These are phyloP conservation scores for Dactylonectria estremocensis DNA, from an alignment of 2,329 filamentous ascomycete species.

Conservation along the genomic window DNA sequence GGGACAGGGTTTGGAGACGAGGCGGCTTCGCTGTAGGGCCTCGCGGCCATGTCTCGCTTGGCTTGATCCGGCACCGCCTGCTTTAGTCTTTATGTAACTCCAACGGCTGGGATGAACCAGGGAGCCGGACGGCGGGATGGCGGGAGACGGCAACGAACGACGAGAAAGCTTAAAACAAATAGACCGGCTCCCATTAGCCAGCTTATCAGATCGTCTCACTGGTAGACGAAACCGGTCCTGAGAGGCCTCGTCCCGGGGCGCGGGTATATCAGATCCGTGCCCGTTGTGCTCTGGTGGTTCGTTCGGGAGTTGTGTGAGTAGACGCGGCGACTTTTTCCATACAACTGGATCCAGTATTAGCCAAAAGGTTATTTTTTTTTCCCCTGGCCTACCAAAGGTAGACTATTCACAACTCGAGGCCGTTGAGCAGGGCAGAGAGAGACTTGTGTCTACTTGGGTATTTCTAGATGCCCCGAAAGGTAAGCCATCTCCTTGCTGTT, in stretches of 20 bases:
- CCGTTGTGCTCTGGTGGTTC: background rate
- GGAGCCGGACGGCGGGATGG: background rate
- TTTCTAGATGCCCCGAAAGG: conserved; percentile 31
- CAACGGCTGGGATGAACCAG: too few relatives aligned
- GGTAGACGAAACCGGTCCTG: background rate
- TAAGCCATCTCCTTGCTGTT: conserved; percentile 6
- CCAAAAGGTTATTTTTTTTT: background rate
- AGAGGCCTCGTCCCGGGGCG: background rate
- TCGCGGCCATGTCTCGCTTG: conserved; percentile 3
- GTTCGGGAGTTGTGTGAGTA: background rate
- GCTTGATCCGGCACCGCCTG: conserved; percentile 17
- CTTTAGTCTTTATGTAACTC: conserved; percentile 10
- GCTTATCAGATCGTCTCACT: background rate
- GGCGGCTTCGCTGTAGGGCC: conserved; percentile 6
- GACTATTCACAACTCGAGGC: background rate
- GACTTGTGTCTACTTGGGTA: background rate
- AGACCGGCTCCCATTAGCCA: background rate
- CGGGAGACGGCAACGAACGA: background rate
- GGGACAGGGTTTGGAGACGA: background rate
- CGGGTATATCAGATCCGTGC: background rate
- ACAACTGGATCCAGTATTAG: background rate
- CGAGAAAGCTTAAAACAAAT: background rate
- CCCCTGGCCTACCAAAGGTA: too few relatives aligned
- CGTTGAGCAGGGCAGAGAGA: background rate
- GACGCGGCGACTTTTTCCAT: background rate